Evolutionary conservation across 108 stramenopile genomes (phyloP).

Genomic region (Licmophora abbreviata): DNA sequence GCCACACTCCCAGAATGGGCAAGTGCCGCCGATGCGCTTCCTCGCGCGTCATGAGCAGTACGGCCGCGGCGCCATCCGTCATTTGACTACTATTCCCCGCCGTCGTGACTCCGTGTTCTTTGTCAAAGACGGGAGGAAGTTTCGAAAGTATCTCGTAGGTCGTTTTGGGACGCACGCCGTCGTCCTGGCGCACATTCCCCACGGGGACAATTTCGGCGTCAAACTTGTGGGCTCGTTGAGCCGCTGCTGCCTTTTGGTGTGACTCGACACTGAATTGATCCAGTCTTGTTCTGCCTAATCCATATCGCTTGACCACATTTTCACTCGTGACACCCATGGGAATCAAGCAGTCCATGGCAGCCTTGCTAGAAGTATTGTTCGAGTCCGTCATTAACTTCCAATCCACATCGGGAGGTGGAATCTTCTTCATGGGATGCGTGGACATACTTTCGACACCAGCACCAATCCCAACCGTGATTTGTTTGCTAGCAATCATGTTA

Average conservation of each 20-base stretch:
- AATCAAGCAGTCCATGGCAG: constrained; percentile 83
- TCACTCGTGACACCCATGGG: constrained; percentile 97
- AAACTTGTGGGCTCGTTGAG: constrained; percentile 75
- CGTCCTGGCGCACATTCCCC: constrained; percentile 67
- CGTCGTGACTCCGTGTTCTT: constrained; percentile 77
- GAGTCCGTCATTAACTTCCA: constrained; percentile 44
- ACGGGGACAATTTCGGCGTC: constrained; percentile 85
- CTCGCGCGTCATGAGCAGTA: constrained; percentile 77
- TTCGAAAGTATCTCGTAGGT: constrained; percentile 61
- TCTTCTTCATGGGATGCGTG: constrained; percentile 52
- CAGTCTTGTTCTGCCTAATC: constrained; percentile 54
- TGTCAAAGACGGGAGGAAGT: constrained; percentile 81
- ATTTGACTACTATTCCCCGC: constrained; percentile 91
- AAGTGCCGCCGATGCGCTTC: constrained; percentile 62
- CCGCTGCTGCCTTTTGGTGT: constrained; percentile 80
- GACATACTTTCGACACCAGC: constrained; percentile 94
- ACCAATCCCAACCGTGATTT: constrained; percentile 86
- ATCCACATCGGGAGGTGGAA: constrained; percentile 63
- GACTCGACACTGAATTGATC: constrained; percentile 84
- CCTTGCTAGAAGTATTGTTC: constrained; percentile 13
- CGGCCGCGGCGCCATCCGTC: constrained; percentile 95
- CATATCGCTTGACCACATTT: constrained; percentile 78
- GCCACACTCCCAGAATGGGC: constrained; percentile 72
- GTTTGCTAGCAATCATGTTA: constrained; percentile 58
- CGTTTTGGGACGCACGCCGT: constrained; percentile 84